Percentiles rank a stretch among this genome's conserved stretches.
phyloP scores from a whole-genome alignment of 768 basidiomycete genomes.

The Mycena alexandri region DNA sequence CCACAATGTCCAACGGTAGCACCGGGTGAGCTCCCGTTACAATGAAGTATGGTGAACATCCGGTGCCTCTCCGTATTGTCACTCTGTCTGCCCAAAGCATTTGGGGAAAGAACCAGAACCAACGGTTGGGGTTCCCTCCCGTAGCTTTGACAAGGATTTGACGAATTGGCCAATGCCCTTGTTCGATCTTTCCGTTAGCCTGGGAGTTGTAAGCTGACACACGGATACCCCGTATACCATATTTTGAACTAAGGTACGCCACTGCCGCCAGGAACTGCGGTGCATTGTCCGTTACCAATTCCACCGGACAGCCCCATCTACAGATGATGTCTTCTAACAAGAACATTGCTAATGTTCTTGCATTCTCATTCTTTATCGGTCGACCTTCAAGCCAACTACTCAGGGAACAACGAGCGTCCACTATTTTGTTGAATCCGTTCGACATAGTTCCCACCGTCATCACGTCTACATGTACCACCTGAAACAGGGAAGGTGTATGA shows the following conservation, averaged over 20 bases:
- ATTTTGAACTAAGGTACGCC: conserved; percentile 35
- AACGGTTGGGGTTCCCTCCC: conserved; percentile 44
- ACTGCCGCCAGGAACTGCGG: conserved; percentile 43
- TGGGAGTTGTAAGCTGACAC: conserved; percentile 59
- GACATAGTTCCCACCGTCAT: conserved; percentile 43
- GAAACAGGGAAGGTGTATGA: conserved; percentile 43
- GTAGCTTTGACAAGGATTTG: conserved; percentile 40
- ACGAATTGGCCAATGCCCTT: conserved; percentile 44
- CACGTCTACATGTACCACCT: conserved; percentile 43
- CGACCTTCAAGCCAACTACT: not conserved
- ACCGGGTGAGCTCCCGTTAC: conserved; percentile 49
- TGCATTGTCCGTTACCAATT: conserved; percentile 52
- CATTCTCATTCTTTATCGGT: conserved; percentile 4
- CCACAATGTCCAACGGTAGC: conserved; percentile 44
- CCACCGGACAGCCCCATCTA: not conserved
- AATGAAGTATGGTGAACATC: conserved; percentile 48
- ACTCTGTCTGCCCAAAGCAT: conserved; percentile 52
- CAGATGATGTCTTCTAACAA: not conserved
- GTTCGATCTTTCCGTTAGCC: conserved; percentile 55
- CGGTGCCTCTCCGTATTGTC: conserved; percentile 40
- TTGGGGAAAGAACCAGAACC: conserved; percentile 45
- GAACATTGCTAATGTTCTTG: not conserved
- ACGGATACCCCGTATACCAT: conserved; percentile 54
- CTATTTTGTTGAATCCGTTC: not conserved
- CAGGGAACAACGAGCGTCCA: not conserved